Evolutionary conservation across 164 flowering plant species (phyloP).

Genomic region (Saururus chinensis): DNA sequence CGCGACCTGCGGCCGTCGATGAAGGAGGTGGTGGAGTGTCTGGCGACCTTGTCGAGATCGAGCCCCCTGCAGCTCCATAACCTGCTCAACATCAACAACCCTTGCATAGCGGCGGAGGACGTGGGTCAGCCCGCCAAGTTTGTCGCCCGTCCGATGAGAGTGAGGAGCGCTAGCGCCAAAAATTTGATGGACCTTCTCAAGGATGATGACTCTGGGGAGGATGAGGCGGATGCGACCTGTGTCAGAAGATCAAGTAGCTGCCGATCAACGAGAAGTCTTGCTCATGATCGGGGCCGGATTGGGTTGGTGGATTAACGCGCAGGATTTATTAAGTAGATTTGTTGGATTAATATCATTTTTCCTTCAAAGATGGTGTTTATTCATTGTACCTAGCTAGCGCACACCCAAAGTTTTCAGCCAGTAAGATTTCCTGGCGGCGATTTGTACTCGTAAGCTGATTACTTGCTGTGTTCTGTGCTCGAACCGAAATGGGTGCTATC

Average conservation of each 20-base stretch:
- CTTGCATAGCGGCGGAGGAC: background rate
- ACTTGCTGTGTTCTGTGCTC: too few relatives aligned
- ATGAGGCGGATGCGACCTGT: background rate
- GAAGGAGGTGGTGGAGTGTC: slow-evolving; percentile 56
- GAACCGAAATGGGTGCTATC: too few relatives aligned
- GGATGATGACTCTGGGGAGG: background rate
- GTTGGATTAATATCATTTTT: too few relatives aligned
- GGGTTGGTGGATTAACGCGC: too few relatives aligned
- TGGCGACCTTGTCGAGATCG: slow-evolving; percentile 3
- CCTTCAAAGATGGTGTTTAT: too few relatives aligned
- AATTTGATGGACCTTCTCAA: slow-evolving; percentile 3
- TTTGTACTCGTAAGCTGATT: too few relatives aligned
- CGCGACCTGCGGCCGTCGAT: slow-evolving; percentile 79
- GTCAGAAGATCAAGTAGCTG: background rate
- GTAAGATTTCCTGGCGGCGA: too few relatives aligned
- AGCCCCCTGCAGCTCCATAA: background rate
- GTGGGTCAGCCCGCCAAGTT: background rate
- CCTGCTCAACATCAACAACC: background rate
- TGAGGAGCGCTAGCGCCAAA: background rate
- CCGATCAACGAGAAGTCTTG: background rate
- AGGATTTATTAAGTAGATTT: too few relatives aligned
- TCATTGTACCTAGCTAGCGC: too few relatives aligned
- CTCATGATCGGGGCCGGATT: too few relatives aligned
- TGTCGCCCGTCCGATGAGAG: background rate
- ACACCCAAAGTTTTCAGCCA: too few relatives aligned